phyloP scores from a whole-genome alignment of 2,329 filamentous ascomycete species.

The Neurospora crassa region DNA sequence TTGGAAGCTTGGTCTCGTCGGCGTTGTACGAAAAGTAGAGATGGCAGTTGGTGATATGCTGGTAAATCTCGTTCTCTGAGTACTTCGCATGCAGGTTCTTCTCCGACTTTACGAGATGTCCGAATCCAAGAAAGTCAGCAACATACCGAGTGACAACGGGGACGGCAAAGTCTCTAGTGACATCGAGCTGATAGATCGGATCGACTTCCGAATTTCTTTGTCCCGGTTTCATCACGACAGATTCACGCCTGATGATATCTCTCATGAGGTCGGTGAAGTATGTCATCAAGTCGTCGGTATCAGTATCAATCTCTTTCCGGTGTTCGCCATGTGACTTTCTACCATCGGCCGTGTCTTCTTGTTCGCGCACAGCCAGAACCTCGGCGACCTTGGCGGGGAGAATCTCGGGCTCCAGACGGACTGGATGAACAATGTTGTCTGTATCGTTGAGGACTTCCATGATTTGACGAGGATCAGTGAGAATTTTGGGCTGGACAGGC shows the following conservation, averaged over 20 bases:
- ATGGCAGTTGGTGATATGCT: constrained; percentile 12
- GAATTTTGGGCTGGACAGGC: constrained; percentile 1
- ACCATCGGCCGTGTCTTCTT: not conserved
- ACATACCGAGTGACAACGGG: constrained; percentile 8
- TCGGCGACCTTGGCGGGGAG: constrained; percentile 2
- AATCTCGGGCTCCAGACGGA: not conserved
- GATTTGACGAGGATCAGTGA: not conserved
- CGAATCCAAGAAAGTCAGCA: constrained; percentile 11
- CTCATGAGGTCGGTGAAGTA: constrained; percentile 4
- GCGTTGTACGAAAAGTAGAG: constrained; percentile 9
- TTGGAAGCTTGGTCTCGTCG: constrained; percentile 8
- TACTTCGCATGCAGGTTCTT: constrained; percentile 1
- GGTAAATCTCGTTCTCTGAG: constrained; percentile 11
- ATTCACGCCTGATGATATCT: constrained; percentile 7
- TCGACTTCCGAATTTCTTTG: not conserved
- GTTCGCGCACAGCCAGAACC: constrained; percentile 1
- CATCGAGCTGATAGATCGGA: constrained; percentile 5
- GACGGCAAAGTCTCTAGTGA: constrained; percentile 6
- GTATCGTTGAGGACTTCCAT: not conserved
- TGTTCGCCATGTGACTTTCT: not conserved
- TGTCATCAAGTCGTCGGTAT: not conserved
- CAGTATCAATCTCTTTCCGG: not conserved
- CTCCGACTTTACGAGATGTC: constrained; percentile 1
- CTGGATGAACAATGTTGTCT: constrained; percentile 1
- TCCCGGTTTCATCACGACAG: constrained; percentile 3